Evolutionary conservation across 257 asterid species (phyloP).

Genomic region (Agastache rugosa): DNA sequence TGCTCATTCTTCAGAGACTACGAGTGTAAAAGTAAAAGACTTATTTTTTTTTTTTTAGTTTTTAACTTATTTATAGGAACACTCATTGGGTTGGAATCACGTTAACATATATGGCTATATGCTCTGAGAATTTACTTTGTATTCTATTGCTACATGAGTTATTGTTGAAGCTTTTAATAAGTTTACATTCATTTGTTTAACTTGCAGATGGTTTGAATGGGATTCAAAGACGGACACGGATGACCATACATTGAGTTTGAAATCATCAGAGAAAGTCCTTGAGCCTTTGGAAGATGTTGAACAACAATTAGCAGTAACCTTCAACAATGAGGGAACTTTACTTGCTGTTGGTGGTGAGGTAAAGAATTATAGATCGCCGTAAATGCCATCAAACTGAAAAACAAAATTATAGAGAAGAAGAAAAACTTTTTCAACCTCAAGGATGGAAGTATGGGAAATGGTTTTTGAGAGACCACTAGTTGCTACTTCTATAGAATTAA

Average conservation of each 20-base stretch:
- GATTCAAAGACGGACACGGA: slow-evolving; percentile 41
- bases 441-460: not conserved
- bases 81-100: not conserved
- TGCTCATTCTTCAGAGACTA: not conserved
- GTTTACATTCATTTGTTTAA: slow-evolving; percentile 23
- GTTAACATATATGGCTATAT: not conserved
- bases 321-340: slow-evolving; percentile 72
- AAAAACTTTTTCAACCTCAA: not conserved
- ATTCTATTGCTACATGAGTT: slow-evolving; percentile 6
- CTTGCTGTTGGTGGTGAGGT: slow-evolving; percentile 98
- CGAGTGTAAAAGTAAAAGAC: not conserved
- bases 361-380: slow-evolving; percentile 35
- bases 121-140: not conserved
- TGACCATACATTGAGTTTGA: slow-evolving; percentile 54
- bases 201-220: slow-evolving; percentile 85
- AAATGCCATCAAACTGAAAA: not conserved
- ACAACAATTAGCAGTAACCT: slow-evolving; percentile 82
- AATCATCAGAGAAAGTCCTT: slow-evolving; percentile 67
- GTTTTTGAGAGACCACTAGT: not conserved
- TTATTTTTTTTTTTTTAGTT: not conserved
- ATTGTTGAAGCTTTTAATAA: slow-evolving; percentile 30
- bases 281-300: slow-evolving; percentile 78
- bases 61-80: not conserved
- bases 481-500: not conserved
- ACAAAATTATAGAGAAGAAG: not conserved